Evolutionary conservation across 176 grass and related monocot species (phyloP).

Genomic region (Triticum timopheevii): DNA sequence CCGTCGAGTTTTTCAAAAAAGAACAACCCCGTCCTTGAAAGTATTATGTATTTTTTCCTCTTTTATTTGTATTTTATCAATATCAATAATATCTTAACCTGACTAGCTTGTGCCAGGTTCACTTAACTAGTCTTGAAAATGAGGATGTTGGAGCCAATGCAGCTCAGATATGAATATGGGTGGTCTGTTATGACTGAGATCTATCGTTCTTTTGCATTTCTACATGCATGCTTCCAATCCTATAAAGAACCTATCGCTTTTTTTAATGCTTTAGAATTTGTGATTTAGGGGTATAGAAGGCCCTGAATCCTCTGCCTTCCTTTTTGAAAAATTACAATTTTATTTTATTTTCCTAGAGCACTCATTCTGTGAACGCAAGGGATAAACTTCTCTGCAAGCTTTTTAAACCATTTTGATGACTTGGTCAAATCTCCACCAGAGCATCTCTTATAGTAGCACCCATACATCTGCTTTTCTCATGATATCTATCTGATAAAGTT

Average conservation of each 20-base stretch:
- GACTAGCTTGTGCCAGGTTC: neutral
- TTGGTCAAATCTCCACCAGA: neutral
- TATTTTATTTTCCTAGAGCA: neutral
- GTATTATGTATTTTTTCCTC: neutral
- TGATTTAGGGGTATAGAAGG: neutral
- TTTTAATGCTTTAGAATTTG: neutral
- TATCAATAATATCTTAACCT: neutral
- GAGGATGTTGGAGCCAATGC: neutral
- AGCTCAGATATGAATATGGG: neutral
- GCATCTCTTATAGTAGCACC: neutral
- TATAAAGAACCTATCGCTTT: neutral
- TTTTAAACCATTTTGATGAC: neutral
- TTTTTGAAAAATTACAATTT: neutral
- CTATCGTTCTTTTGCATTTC: neutral
- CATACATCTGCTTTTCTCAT: constrained; percentile 4
- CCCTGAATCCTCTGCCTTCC: neutral
- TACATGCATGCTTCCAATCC: neutral
- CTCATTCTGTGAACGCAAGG: neutral
- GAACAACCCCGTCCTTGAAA: neutral
- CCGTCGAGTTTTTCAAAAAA: too few relatives aligned
- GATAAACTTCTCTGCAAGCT: neutral
- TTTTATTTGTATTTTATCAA: neutral
- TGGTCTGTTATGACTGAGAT: neutral
- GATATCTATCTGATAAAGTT: neutral
- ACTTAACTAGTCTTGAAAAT: neutral